Percentiles rank a stretch among this genome's conserved stretches.
phyloP scores from a whole-genome alignment of 352 stramenopile species.

The Phytophthora ramorum region DNA sequence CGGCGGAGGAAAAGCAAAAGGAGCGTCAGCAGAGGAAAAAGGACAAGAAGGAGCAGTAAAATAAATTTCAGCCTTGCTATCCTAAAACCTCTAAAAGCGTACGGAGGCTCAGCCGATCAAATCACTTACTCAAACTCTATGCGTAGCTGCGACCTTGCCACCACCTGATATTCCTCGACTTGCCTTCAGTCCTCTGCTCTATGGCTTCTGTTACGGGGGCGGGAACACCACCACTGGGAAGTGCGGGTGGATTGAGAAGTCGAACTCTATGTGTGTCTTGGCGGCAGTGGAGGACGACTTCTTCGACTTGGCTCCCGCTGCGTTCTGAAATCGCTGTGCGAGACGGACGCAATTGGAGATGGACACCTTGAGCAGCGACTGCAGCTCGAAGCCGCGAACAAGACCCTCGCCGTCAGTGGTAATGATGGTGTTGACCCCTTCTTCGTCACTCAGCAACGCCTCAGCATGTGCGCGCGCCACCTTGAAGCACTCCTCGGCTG shows the following conservation, averaged over 20 bases:
- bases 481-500: conserved; percentile 88
- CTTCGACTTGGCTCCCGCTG: conserved; percentile 40
- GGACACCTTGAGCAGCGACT: conserved; percentile 62
- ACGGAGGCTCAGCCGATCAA: background rate
- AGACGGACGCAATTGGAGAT: conserved; percentile 74
- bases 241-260: conserved; percentile 75
- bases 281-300: conserved; percentile 9
- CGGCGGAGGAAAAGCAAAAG: conserved; percentile 49
- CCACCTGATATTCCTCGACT: background rate
- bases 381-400: conserved; percentile 56
- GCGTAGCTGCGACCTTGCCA: background rate
- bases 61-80: background rate
- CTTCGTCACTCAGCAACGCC: conserved; percentile 48
- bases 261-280: conserved; percentile 45
- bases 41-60: conserved; percentile 32
- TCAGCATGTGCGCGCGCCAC: conserved; percentile 61
- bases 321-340: conserved; percentile 51
- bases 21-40: conserved; percentile 28
- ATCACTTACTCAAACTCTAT: conserved; percentile 14
- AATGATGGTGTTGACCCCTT: conserved; percentile 33
- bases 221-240: conserved; percentile 69
- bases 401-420: conserved; percentile 15
- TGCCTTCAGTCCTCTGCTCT: conserved; percentile 10
- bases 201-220: conserved; percentile 18
- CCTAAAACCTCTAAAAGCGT: conserved; percentile 28